Base-by-base conservation (phyloP, 2,329 filamentous ascomycete species). In the Epichloe baconii region DNA sequence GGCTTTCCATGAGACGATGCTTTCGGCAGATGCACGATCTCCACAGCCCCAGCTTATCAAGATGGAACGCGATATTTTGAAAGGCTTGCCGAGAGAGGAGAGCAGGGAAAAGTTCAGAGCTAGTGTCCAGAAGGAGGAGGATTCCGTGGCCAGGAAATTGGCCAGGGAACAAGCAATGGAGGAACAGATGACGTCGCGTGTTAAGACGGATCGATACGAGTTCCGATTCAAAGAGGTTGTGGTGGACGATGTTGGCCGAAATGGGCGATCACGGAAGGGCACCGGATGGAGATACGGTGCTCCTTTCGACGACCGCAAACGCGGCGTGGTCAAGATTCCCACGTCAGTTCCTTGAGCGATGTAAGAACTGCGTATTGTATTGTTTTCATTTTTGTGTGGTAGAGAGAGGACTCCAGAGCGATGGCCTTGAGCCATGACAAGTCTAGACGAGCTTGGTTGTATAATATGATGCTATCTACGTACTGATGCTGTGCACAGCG, bases 271-370 rank as follows among this genome's bases (percentile, higher is more conserved):
- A 4, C 66, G 68, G 37, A 66, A 64, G 26, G 79, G 70, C 12
- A 72, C 78, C 2, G 82, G 82, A 19, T 80, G 76, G 74, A 70
- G 79, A 53, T 86, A 86, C 58, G 82, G 82, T 54, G 74, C 74
- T 54, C 82, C 82, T 11, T 71, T 73, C 55, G 72, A 78, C 60
- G 82, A 86, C 61, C 74, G 82, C 52, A 78, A 75, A 67, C 77
- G 75, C 58, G 81, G 78, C n/a, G 61, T 76, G 62, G 66, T 83
- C 68, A 85, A 85, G 74, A 85, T 85, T 61, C 82, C 82, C 21
- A 83, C 76, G 37, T 76, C 71, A 49, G 79, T 84, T 50, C 76
- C 75, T 53, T 79, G 58, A 72, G 42, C 8, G 17, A 37, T 47
- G 15, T n/a, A 26, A 19, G 23, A 37, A 15, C 5, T 17, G 6